These are phyloP conservation scores for Synchytrium microbalum DNA, from an alignment of 371 early-diverging fungal genomes.

Conservation along the genomic window DNA sequence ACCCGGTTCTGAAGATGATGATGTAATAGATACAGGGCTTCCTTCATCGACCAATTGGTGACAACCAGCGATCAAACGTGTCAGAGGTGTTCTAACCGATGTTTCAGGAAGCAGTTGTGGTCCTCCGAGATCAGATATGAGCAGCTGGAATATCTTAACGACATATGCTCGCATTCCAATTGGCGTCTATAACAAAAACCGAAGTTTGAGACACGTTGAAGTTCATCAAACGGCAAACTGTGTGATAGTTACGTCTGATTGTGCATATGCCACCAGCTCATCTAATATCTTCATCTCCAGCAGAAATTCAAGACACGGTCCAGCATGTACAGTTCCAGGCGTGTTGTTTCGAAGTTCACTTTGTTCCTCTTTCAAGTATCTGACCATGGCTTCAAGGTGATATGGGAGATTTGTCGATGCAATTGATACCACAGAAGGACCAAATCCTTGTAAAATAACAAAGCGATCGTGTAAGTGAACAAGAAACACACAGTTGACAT, in stretches of 20 bases:
- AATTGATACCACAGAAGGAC: background rate
- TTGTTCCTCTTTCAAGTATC: conserved; percentile 3
- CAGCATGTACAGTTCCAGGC: background rate
- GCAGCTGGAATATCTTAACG: conserved; percentile 2
- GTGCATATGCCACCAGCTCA: background rate
- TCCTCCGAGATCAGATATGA: background rate
- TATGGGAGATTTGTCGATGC: background rate
- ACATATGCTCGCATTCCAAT: background rate
- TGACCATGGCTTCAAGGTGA: conserved; percentile 4
- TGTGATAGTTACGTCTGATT: conserved; percentile 1
- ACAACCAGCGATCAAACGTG: background rate
- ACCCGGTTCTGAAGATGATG: background rate
- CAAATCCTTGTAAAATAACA: background rate
- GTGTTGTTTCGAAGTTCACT: background rate
- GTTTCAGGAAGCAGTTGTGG: conserved; percentile 2
- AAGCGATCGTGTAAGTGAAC: background rate
- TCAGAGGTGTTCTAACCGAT: background rate
- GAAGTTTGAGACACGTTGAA: background rate
- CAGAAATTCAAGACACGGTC: conserved; percentile 7
- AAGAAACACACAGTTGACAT: background rate
- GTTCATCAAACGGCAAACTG: background rate
- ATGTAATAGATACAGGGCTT: background rate
- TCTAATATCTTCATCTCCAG: background rate
- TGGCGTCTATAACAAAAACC: conserved; percentile 1
- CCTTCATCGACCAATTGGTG: background rate